Evolutionary conservation across 164 flowering plant species (phyloP), one percentile per base, ranked within the genome.

Genomic region (Vitis rotundifolia): DNA sequence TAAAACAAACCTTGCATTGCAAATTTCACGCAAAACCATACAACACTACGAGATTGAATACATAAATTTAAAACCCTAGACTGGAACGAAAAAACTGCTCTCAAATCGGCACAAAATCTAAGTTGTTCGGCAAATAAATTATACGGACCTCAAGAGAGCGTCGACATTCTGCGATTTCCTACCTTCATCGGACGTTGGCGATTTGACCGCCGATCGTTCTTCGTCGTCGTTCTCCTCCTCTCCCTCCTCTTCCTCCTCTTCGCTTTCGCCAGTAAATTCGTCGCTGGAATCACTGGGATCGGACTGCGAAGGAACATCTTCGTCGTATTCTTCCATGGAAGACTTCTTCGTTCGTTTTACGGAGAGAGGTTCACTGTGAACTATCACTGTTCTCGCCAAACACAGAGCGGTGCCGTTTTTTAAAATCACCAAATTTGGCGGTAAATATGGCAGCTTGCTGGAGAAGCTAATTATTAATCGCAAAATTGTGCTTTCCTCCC

Each of bases 121-220:
- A 37, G 44, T 37, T 37, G 44, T 37, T 37, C 5, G 44, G 7
- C 37, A 22, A 22, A 10, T 47, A 48, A 67, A 1, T 7, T 57
- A 29, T 26, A 37, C 6, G 14, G 68, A 88, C 95, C 91, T 84
- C 52, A 90, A 49, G 4, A 88, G 87, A 71, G 91, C 92, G 12
- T 73, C 85, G 19, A 90, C 87, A 64, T 90, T 90, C 67, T 81
- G 74, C 70, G 85, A 85, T 71, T 85, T 88, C 48, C 75, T 82
- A 67, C 71, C 80, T 15, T 72, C 76, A 18, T 72, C 71, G 8
- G 77, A 70, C 11, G 82, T 68, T 8, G 70, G 63, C 9, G 78
- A 49, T 68, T 44, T 68, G 31, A 49, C 68, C 11, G 29, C 11
- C 47, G 50, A 26, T 15, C 12, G 9, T 55, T 14, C 52, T 16